phyloP scores from a whole-genome alignment of 2,329 filamentous ascomycete genomes.

The Orbilia brochopaga region DNA sequence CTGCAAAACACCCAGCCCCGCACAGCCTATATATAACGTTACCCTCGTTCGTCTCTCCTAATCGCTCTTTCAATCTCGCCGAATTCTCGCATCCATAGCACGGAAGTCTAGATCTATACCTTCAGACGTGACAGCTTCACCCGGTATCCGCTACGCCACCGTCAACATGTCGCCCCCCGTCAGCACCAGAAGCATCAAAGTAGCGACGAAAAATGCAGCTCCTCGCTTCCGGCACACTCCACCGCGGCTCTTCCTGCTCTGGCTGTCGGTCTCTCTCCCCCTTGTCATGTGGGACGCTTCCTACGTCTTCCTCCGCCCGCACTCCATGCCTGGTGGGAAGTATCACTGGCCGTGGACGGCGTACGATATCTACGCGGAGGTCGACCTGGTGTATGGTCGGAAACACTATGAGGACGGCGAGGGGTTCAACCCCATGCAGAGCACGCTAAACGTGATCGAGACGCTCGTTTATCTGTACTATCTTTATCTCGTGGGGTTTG shows the following conservation, averaged over 20 bases:
- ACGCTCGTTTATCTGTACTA: slow-evolving; percentile 69
- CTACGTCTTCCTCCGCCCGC: slow-evolving; percentile 80
- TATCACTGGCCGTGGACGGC: slow-evolving; percentile 77
- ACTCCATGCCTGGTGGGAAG: slow-evolving; percentile 78
- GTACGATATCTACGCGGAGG: slow-evolving; percentile 77
- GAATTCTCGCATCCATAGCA: no score
- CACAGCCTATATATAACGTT: no score
- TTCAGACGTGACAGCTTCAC: background rate
- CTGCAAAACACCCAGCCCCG: no score
- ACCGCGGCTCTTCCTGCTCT: slow-evolving; percentile 62
- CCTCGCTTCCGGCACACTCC: slow-evolving; percentile 28
- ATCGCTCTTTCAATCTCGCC: no score
- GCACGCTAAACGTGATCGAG: slow-evolving; percentile 72
- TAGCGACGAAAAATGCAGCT: background rate
- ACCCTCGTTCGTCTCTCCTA: no score
- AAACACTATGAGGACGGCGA: slow-evolving; percentile 70
- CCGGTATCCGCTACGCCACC: background rate
- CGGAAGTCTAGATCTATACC: no score
- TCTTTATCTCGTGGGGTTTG: slow-evolving; percentile 59
- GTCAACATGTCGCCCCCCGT: background rate
- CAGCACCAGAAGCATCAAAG: background rate
- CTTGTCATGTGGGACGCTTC: slow-evolving; percentile 80
- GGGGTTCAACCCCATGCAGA: slow-evolving; percentile 81
- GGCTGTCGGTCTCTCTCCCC: slow-evolving; percentile 76
- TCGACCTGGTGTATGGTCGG: slow-evolving; percentile 83